phyloP scores from a whole-genome alignment of 257 asterid genomes.

The Primulina eburnea region DNA sequence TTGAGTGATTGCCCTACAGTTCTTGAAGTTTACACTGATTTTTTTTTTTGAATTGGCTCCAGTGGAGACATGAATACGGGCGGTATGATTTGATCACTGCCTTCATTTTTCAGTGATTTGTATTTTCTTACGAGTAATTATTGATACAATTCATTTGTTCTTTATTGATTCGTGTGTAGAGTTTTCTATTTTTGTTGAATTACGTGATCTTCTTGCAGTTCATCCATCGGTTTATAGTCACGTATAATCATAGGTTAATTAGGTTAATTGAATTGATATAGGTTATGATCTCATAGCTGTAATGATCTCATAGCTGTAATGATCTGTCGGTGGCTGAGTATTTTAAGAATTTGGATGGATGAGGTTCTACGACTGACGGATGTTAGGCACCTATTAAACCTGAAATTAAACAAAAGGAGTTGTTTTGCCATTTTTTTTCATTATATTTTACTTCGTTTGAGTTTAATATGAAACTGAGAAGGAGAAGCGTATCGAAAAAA shows the following conservation, averaged over 20 bases:
- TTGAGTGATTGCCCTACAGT: neutral
- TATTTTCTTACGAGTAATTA: neutral
- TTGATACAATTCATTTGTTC: neutral
- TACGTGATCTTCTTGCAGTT: conserved; percentile 8
- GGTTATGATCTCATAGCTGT: neutral
- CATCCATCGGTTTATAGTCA: neutral
- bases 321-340: conserved; percentile 5
- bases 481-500: neutral
- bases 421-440: conserved; percentile 5
- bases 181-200: conserved; percentile 7
- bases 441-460: neutral
- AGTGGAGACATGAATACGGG: conserved; percentile 47
- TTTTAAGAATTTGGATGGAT: conserved; percentile 4
- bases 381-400: neutral
- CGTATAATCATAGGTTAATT: neutral
- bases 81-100: conserved; percentile 2
- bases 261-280: neutral
- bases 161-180: neutral
- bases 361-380: neutral
- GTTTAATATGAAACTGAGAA: neutral
- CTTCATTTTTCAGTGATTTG: neutral
- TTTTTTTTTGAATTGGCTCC: neutral
- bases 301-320: neutral
- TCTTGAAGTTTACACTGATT: conserved; percentile 21
- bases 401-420: neutral